phyloP scores from a whole-genome alignment of 331 rosid genomes.

The Acacia concinna region DNA sequence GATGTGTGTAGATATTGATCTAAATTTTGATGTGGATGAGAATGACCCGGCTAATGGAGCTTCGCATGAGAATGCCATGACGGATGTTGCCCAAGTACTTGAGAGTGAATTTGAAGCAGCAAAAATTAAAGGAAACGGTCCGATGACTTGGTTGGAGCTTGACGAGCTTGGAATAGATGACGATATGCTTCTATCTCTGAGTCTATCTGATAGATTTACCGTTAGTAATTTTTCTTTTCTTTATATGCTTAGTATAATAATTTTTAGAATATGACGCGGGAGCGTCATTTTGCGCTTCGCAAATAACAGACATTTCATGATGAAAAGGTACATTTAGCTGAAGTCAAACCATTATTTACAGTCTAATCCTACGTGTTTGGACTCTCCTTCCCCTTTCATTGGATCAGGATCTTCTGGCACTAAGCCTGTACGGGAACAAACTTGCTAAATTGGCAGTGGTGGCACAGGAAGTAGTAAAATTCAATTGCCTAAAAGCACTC shows the following conservation, averaged over 20 bases:
- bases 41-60: constrained; percentile 21
- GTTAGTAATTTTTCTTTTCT: constrained; percentile 35
- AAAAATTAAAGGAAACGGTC: constrained; percentile 46
- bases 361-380: background rate
- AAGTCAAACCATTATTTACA: background rate
- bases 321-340: background rate
- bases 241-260: background rate
- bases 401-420: constrained; percentile 71
- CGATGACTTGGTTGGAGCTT: constrained; percentile 87
- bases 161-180: constrained; percentile 78
- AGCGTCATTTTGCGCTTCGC: background rate
- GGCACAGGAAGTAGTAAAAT: constrained; percentile 64
- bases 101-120: constrained; percentile 58
- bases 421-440: constrained; percentile 78
- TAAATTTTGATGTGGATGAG: constrained; percentile 46
- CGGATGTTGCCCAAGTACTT: constrained; percentile 42
- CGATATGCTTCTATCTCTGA: constrained; percentile 58
- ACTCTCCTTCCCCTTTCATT: constrained; percentile 6
- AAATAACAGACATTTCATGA: background rate
- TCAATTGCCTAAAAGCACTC: constrained; percentile 70
- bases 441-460: constrained; percentile 53
- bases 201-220: constrained; percentile 61
- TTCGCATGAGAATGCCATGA: constrained; percentile 30
- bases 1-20: constrained; percentile 72
- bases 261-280: background rate